Percentiles rank a stretch among this genome's conserved stretches.
Evolutionary conservation across 2,329 filamentous ascomycete genomes (phyloP).

Genomic region (Thelonectria blattea): DNA sequence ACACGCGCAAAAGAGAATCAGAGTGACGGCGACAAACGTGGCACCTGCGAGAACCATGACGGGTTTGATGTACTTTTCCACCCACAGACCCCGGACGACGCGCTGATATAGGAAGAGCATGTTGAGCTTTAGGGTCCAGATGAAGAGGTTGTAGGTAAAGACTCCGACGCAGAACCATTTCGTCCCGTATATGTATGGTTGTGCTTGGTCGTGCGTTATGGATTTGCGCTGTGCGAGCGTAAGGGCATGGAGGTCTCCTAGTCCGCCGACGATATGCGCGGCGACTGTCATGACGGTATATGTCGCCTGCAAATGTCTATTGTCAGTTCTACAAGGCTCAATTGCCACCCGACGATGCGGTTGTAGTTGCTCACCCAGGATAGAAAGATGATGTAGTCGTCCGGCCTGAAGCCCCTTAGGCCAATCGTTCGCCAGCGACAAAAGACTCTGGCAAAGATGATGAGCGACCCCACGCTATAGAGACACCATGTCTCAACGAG

Average conservation of each 20-base stretch:
- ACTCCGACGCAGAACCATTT: conserved; percentile 29
- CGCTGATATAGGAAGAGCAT: conserved; percentile 47
- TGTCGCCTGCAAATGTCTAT: conserved; percentile 1
- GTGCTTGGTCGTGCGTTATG: conserved; percentile 10
- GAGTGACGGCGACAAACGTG: conserved; percentile 35
- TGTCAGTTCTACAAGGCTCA: neutral
- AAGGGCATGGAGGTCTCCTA: conserved; percentile 21
- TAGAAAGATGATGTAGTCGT: conserved; percentile 24
- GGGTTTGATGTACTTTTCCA: conserved; percentile 44
- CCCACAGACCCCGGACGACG: conserved; percentile 43
- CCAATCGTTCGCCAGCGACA: conserved; percentile 19
- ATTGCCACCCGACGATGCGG: neutral
- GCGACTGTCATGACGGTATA: conserved; percentile 28
- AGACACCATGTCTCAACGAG: conserved; percentile 22
- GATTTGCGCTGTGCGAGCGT: conserved; percentile 14
- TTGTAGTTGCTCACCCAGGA: conserved; percentile 20
- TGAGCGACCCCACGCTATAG: conserved; percentile 20
- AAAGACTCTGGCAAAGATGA: conserved; percentile 21
- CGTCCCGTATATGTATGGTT: conserved; percentile 21
- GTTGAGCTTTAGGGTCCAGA: conserved; percentile 48
- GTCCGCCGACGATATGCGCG: conserved; percentile 23
- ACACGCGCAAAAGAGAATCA: conserved; percentile 39
- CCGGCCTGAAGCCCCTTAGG: conserved; percentile 16
- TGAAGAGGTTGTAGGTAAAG: conserved; percentile 26
- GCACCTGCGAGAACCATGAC: conserved; percentile 39